Evolutionary conservation across 2,329 filamentous ascomycete species (phyloP).

Genomic region (Pseudogymnoascus sp.): DNA sequence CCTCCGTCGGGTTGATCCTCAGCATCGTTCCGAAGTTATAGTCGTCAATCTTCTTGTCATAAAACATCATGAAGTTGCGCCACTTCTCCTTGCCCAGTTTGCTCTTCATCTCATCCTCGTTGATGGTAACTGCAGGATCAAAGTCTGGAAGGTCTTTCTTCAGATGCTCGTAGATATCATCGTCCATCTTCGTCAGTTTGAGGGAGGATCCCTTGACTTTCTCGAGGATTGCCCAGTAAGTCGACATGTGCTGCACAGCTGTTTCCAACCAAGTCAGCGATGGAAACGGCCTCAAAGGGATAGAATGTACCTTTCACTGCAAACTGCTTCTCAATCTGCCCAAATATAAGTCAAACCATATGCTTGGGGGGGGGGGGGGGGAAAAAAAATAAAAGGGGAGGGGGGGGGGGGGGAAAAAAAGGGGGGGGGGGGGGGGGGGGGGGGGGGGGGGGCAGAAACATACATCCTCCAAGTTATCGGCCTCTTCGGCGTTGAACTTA

Average conservation of each 20-base stretch:
- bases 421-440: slow-evolving; percentile 1
- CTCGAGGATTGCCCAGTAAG: slow-evolving; percentile 94
- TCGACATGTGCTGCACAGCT: slow-evolving; percentile 91
- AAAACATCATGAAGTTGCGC: slow-evolving; percentile 88
- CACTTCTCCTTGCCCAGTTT: slow-evolving; percentile 88
- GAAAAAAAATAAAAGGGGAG: too few species aligned
- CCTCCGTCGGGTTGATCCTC: slow-evolving; percentile 63
- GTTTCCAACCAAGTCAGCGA: neutral
- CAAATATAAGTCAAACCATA: slow-evolving; percentile 14
- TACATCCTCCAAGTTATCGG: slow-evolving; percentile 62
- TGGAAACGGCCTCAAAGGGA: neutral
- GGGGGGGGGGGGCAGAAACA: slow-evolving; percentile 25
- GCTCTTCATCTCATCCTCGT: slow-evolving; percentile 97
- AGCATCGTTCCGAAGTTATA: slow-evolving; percentile 98
- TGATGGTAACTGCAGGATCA: slow-evolving; percentile 67
- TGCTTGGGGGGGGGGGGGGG: neutral
- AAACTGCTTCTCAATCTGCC: slow-evolving; percentile 96
- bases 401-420: too few species aligned
- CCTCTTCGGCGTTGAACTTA: slow-evolving; percentile 48
- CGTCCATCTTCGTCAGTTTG: slow-evolving; percentile 85
- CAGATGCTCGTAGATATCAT: slow-evolving; percentile 89
- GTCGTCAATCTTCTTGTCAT: slow-evolving; percentile 92
- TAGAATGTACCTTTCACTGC: slow-evolving; percentile 70
- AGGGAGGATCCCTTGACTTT: slow-evolving; percentile 81
- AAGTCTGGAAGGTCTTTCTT: slow-evolving; percentile 86